Conservation (phyloP, 2,329 filamentous ascomycete genomes). For the Pestalotiopsis sp. region DNA sequence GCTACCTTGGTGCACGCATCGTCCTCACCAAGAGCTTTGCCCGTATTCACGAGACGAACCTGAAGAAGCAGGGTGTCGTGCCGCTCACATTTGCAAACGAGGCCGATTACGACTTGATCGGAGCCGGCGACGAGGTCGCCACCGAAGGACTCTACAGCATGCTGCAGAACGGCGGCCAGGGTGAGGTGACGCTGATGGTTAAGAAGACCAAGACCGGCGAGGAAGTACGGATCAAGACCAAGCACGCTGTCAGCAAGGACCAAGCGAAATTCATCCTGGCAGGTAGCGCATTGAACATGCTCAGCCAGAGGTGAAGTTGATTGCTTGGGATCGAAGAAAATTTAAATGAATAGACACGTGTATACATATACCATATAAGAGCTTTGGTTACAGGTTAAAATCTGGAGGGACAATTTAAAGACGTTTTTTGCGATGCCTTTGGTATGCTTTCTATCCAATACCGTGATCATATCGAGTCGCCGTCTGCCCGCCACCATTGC, state of each 20-base stretch:
- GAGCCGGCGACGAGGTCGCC: slow-evolving; percentile 79
- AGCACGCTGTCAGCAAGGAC: slow-evolving; percentile 85
- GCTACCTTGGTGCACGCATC: slow-evolving; percentile 85
- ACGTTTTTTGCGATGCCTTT: not conserved
- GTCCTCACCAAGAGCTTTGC: slow-evolving; percentile 88
- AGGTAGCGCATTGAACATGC: slow-evolving; percentile 88
- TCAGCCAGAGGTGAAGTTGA: slow-evolving; percentile 60
- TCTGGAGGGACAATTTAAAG: not conserved
- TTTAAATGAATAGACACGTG: not conserved
- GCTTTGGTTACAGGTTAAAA: not conserved
- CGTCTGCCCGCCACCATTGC: too few species aligned
- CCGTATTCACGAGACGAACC: slow-evolving; percentile 91
- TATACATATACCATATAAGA: not conserved
- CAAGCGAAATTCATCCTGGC: slow-evolving; percentile 92
- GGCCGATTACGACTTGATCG: slow-evolving; percentile 82
- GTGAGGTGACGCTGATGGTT: slow-evolving; percentile 71
- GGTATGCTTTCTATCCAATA: not conserved
- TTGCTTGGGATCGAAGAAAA: not conserved
- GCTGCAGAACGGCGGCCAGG: slow-evolving; percentile 75
- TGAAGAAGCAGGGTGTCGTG: slow-evolving; percentile 97
- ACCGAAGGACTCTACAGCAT: slow-evolving; percentile 86
- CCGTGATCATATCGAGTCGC: too few species aligned
- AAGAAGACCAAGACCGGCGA: slow-evolving; percentile 64
- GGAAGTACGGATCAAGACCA: slow-evolving; percentile 72
- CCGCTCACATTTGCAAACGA: slow-evolving; percentile 90